Evolutionary conservation across 1,139 yeast genomes (phyloP).

Genomic region (Saccharomyces pastorianus): DNA sequence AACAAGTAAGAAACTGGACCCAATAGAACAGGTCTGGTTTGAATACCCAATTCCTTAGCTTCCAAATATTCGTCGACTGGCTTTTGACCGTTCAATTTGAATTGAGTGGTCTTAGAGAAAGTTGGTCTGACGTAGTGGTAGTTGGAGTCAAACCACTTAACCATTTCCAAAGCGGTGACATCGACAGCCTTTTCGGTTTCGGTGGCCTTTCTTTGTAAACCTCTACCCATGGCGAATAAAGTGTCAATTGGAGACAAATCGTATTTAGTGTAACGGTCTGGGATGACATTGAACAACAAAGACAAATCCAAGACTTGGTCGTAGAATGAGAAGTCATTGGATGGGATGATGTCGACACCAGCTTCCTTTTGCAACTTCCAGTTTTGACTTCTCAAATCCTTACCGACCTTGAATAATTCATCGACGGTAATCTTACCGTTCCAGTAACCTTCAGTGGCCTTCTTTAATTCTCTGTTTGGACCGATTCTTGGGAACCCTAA

Average conservation of each 20-base stretch:
- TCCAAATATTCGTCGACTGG: slow-evolving; percentile 96
- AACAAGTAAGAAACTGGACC: slow-evolving; percentile 94
- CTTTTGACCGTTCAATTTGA: slow-evolving; percentile 92
- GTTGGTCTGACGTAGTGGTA: slow-evolving; percentile 99
- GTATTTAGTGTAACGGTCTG: slow-evolving; percentile 92
- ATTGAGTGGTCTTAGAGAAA: slow-evolving; percentile 86
- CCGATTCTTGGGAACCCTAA: slow-evolving; percentile 99
- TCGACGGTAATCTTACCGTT: slow-evolving; percentile 82
- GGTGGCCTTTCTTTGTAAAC: slow-evolving; percentile 94
- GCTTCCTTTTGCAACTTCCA: slow-evolving; percentile 97
- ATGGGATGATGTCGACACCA: slow-evolving; percentile 94
- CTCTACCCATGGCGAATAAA: slow-evolving; percentile 99
- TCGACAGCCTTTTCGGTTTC: slow-evolving; percentile 85
- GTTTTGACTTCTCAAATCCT: slow-evolving; percentile 89
- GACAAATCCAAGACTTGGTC: slow-evolving; percentile 95
- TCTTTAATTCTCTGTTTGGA: slow-evolving; percentile 97
- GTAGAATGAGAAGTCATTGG: slow-evolving; percentile 96
- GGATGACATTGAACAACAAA: slow-evolving; percentile 86
- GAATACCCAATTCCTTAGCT: slow-evolving; percentile 92
- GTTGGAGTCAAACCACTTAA: slow-evolving; percentile 98
- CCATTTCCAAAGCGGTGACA: slow-evolving; percentile 99
- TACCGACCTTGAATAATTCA: slow-evolving; percentile 84
- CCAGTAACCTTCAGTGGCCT: slow-evolving; percentile 99
- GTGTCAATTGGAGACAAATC: slow-evolving; percentile 85
- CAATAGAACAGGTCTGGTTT: slow-evolving; percentile 92